Conservation (phyloP, 768 basidiomycete genomes). For the Paxillus involutus region DNA sequence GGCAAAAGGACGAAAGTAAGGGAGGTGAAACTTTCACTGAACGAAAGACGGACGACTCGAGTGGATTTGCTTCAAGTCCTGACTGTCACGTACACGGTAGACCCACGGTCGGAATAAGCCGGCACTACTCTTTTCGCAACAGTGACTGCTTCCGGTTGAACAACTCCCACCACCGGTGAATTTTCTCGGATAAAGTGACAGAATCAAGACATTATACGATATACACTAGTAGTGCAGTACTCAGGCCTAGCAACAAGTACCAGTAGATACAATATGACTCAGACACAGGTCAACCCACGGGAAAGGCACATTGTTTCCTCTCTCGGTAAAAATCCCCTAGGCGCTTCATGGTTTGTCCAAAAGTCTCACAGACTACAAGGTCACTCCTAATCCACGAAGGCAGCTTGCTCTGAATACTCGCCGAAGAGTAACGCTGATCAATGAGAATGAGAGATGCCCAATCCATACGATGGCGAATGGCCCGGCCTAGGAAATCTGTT, state of each 20-base stretch:
- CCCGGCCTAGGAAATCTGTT: slow-evolving; percentile 60
- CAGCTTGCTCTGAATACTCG: slow-evolving; percentile 74
- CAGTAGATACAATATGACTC: too few relatives aligned
- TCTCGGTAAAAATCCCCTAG: slow-evolving; percentile 69
- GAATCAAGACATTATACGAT: too few relatives aligned
- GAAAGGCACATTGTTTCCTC: slow-evolving; percentile 36
- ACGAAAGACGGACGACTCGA: slow-evolving; percentile 8
- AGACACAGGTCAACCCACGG: neutral
- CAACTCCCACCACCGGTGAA: slow-evolving; percentile 4
- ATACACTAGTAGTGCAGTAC: too few relatives aligned
- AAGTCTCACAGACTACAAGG: slow-evolving; percentile 57
- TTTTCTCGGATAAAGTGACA: too few relatives aligned
- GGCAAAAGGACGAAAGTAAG: neutral
- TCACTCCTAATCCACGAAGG: slow-evolving; percentile 85
- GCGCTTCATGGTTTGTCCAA: slow-evolving; percentile 69
- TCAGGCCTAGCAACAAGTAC: too few relatives aligned
- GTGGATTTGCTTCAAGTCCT: neutral
- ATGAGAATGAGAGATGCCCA: slow-evolving; percentile 91
- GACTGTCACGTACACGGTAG: too few relatives aligned
- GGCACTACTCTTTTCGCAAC: slow-evolving; percentile 4
- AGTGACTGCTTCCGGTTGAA: neutral
- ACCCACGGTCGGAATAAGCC: slow-evolving; percentile 13
- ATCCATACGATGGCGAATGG: slow-evolving; percentile 87
- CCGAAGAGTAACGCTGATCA: slow-evolving; percentile 75
- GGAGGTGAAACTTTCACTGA: neutral